Base-by-base conservation (phyloP, 352 stramenopile genomes). In the Phytophthora pluvialis region DNA sequence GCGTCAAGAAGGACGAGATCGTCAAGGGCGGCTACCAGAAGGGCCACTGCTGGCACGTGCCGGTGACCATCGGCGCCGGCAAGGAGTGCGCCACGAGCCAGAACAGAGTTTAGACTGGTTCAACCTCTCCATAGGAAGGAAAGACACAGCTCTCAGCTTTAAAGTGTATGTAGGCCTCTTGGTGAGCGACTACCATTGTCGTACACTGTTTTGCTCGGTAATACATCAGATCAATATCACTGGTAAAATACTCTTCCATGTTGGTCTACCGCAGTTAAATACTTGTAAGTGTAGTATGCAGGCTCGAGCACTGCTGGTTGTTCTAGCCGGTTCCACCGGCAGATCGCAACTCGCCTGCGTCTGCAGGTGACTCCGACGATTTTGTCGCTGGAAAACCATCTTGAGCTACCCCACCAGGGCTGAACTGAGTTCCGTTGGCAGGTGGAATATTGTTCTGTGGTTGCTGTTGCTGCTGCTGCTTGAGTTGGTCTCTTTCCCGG, bases 41-140 rank as follows among this genome's bases (percentile, higher is more conserved):
- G 62, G 80, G 78, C 26, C 86, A 96, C 74, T 96, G 88, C 80
- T 96, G 86, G 86, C 84, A 94, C 44, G 72, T 96, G 10, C 88
- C 88, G 0, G 81, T 91, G 13, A 94, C 86, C 5, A 55, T 89
- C 25, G 73, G 82, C 26, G 68, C 75, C 18, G 88, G 86, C 33
- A 84, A 79, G 32, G 84, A 90, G 58, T 96, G 88, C 66, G 62
- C 71, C 9, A 66, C 60, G 11, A 75, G 64, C 35, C 8, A 65
- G 40, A 75, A 70, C 49, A 44, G 35, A 57, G 54, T 71, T n/a
- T 72, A 62, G 32, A 54, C 43, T 44, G 16, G 11, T 29, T 5
- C 43, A 43, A 29, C 8, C 47, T 51, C n/a, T 54, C 7, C 10
- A 53, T 36, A 16, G 21, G n/a, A 45, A 46, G 13, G n/a, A 51